Evolutionary conservation across 225 moss, liverwort and hornwort species (phyloP), one percentile per base, ranked within the genome.

Genomic region (Climacium dendroides): DNA sequence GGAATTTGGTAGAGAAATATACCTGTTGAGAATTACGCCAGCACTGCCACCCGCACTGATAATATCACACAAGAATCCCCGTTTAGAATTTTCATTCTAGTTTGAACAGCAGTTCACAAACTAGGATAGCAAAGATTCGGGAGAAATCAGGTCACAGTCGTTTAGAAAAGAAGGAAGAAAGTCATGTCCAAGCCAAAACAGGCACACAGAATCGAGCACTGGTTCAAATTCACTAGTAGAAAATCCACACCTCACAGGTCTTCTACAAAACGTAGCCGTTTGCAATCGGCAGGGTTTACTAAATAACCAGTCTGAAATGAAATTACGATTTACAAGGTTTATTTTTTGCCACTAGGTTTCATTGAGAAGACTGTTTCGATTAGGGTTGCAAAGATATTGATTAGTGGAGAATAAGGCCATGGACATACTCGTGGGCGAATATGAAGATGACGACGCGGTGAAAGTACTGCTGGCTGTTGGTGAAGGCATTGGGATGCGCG

Each of bases 391-490:
- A 60, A 55, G 57, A 48, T 57, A 70, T 59, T 45, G 35, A 70
- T 30, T 13, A 43, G 47, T 13, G 69, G 26, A 66, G 52, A 43
- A 74, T 60, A 64, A 52, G 62, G 20, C 22, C 15, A 83, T 55
- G 76, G 52, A 52, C 90, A 37, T 92, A 94, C 94, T 91, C 92
- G 83, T 94, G 92, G 19, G 94, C 93, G 87, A 96, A 95, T 76
- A 97, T 92, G 88, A 97, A 97, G 85, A 97, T 96, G 80, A 96
- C 95, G 28, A 95, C 96, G 67, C 95, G 93, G 91, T 96, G 94
- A 85, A 97, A 97, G 88, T 97, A 97, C 37, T 96, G 94, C 87
- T 97, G 96, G 74, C 92, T 91, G 37, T 84, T 93, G 17, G 90
- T 94, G 60, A 97, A 97, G 9, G 95, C 95, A 77, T 94, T 89